Conservation (phyloP, 2,329 filamentous ascomycete genomes). For the Apiospora aurea region DNA sequence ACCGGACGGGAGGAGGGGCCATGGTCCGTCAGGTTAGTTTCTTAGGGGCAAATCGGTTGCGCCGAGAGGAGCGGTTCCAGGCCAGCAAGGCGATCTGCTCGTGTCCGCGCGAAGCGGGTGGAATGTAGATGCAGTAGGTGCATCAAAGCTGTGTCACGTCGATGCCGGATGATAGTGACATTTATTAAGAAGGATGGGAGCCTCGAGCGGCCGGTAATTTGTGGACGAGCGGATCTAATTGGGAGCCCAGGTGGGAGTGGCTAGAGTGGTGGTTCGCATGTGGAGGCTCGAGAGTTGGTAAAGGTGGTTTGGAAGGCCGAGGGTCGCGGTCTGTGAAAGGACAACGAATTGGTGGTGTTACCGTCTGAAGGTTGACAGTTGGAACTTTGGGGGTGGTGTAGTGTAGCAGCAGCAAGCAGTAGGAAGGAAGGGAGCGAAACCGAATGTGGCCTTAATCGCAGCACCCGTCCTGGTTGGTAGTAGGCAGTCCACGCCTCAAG, state of each 20-base stretch:
- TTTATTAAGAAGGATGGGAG: not conserved
- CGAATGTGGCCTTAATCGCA: not conserved
- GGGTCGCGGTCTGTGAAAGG: constrained; percentile 1
- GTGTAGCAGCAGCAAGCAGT: not conserved
- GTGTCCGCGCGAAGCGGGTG: constrained; percentile 38
- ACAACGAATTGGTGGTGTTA: constrained; percentile 19
- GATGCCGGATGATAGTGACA: constrained; percentile 14
- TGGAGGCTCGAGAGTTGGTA: constrained; percentile 16
- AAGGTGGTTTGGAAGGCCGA: constrained; percentile 16
- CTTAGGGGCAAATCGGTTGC: not conserved
- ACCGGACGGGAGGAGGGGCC: constrained; percentile 28
- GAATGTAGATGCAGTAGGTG: constrained; percentile 32
- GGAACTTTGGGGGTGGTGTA: constrained; percentile 13
- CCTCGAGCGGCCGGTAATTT: constrained; percentile 1
- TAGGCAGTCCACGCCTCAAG: too few species aligned
- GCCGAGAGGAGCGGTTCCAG: not conserved
- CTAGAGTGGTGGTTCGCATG: not conserved
- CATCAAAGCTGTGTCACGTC: constrained; percentile 20
- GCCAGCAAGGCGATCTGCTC: constrained; percentile 26
- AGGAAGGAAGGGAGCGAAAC: not conserved
- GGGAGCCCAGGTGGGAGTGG: not conserved
- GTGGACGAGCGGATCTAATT: constrained; percentile 11
- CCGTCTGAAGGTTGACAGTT: constrained; percentile 8
- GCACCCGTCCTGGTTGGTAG: too few species aligned
- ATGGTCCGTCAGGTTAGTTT: constrained; percentile 26